These are phyloP conservation scores for Ceratobasidium sp. DNA, from an alignment of 1,284 basidiomycete species.

Conservation along the genomic window DNA sequence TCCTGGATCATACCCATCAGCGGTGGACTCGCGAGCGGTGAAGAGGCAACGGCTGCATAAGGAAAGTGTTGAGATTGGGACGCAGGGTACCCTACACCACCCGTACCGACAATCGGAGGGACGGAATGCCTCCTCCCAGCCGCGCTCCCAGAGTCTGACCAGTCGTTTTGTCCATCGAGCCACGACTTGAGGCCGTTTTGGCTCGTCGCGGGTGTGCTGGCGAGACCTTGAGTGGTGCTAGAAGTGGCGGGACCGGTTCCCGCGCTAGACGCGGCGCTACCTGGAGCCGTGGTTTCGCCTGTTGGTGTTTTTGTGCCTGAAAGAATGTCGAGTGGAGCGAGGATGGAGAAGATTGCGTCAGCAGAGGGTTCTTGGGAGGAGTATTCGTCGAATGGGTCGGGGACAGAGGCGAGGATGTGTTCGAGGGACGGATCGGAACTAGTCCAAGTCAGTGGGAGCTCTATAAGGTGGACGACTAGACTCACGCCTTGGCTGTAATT, in stretches of 20 bases:
- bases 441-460: neutral
- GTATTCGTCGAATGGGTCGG: slow-evolving; percentile 93
- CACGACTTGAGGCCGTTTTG: slow-evolving; percentile 18
- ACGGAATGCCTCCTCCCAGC: neutral
- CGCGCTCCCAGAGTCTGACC: slow-evolving; percentile 4
- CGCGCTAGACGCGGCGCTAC: slow-evolving; percentile 23
- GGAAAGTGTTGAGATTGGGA: slow-evolving; percentile 32
- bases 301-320: slow-evolving; percentile 17
- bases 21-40: slow-evolving; percentile 16
- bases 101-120: neutral
- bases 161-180: slow-evolving; percentile 17
- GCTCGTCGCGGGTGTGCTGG: neutral
- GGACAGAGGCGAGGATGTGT: slow-evolving; percentile 85
- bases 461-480: slow-evolving; percentile 42
- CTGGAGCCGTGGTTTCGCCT: slow-evolving; percentile 18
- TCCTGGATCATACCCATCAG: neutral
- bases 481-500: slow-evolving; percentile 89
- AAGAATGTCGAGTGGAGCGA: slow-evolving; percentile 64
- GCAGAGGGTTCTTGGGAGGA: slow-evolving; percentile 87
- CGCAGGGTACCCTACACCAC: slow-evolving; percentile 3
- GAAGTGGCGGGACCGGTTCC: too few species aligned
- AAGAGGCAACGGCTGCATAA: slow-evolving; percentile 5
- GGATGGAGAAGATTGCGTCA: slow-evolving; percentile 91
- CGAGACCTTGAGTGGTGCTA: neutral
- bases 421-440: slow-evolving; percentile 91